Conservation (phyloP, 352 stramenopile genomes). For the Phytophthora quininea region DNA sequence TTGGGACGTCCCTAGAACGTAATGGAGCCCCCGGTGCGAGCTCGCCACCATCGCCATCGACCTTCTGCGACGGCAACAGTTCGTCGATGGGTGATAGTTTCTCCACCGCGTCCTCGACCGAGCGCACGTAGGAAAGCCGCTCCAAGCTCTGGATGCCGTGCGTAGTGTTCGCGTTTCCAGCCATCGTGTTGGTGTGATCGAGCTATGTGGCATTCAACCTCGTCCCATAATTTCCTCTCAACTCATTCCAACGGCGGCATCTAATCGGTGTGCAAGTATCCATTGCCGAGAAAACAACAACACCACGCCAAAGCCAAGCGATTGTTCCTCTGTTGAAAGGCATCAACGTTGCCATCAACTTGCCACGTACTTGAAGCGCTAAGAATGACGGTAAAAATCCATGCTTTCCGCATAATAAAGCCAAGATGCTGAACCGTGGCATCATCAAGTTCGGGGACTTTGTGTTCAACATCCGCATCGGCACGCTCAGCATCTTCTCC, state of each 20-base stretch:
- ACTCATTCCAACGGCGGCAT: neutral
- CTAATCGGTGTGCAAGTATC: neutral
- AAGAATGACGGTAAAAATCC: constrained; percentile 9
- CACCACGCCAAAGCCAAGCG: constrained; percentile 7
- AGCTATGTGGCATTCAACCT: constrained; percentile 4
- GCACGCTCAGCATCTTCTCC: constrained; percentile 72
- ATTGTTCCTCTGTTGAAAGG: constrained; percentile 6
- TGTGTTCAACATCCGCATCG: constrained; percentile 77
- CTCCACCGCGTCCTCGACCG: constrained; percentile 1
- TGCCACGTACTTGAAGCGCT: constrained; percentile 19
- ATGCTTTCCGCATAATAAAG: neutral
- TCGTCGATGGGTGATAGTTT: constrained; percentile 6
- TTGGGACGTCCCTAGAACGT: constrained; percentile 49
- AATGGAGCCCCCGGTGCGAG: constrained; percentile 30
- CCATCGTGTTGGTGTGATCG: constrained; percentile 11
- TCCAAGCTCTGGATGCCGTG: constrained; percentile 25
- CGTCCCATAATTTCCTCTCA: constrained; percentile 21
- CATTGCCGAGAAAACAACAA: neutral
- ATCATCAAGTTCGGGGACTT: constrained; percentile 80
- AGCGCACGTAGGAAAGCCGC: constrained; percentile 29
- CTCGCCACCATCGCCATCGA: constrained; percentile 10
- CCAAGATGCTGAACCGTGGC: constrained; percentile 49
- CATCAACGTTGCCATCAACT: too few species aligned
- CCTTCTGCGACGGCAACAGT: constrained; percentile 13
- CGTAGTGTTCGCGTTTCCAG: constrained; percentile 15